Evolutionary conservation across 2,329 filamentous ascomycete genomes (phyloP).

Genomic region (Aspergillus bombycis): DNA sequence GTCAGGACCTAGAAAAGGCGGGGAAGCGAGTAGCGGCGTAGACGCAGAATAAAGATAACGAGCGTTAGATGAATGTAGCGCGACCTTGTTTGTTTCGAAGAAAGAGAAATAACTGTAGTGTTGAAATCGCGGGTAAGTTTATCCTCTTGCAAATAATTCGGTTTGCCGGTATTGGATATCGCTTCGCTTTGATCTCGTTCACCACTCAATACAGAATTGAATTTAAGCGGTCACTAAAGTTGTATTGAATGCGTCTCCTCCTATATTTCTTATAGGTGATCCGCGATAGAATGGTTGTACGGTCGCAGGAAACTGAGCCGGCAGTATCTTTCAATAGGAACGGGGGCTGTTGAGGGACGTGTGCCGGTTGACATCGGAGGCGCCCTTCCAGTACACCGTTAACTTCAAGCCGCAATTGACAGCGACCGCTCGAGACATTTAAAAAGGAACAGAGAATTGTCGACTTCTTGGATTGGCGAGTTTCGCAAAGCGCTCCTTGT

Average conservation of each 20-base stretch:
- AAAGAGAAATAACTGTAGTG: not conserved
- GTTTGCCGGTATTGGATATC: not conserved
- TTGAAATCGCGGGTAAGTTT: not conserved
- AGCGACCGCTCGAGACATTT: conserved; percentile 3
- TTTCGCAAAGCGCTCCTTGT: conserved; percentile 20
- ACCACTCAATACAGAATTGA: not conserved
- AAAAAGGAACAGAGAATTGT: not conserved
- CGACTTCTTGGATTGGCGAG: conserved; percentile 2
- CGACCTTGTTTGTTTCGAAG: not conserved
- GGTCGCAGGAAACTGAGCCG: conserved; percentile 11
- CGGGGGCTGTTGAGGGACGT: conserved; percentile 8
- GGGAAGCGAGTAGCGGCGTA: not conserved
- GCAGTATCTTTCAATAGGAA: conserved; percentile 6
- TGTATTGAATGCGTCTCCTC: not conserved
- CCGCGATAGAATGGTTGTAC: not conserved
- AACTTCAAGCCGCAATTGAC: conserved; percentile 16
- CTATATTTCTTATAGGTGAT: not conserved
- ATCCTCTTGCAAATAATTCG: not conserved
- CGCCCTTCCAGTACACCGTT: conserved; percentile 18
- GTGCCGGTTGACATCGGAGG: conserved; percentile 10
- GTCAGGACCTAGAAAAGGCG: conserved; percentile 27
- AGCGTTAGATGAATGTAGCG: not conserved
- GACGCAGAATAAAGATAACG: not conserved
- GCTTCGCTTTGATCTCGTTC: not conserved
- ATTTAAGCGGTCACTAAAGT: not conserved